Conservation (phyloP, 306 rosid species). For the Gillenia trifoliata region DNA sequence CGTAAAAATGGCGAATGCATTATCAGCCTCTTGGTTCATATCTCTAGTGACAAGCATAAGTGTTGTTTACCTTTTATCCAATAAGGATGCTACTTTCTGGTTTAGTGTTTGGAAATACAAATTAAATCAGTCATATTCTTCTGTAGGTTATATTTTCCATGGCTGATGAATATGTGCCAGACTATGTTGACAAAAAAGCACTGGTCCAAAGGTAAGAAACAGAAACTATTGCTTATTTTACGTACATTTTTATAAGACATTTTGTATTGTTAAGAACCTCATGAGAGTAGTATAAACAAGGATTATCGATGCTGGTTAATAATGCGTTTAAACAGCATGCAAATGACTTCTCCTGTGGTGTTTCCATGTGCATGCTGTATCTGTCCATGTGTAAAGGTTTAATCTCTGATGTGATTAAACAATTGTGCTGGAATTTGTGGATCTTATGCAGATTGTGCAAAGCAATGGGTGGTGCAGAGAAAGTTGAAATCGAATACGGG, state of each 20-base stretch:
- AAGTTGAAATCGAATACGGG: constrained; percentile 84
- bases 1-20: not conserved
- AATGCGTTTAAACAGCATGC: not conserved
- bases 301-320: not conserved
- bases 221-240: constrained; percentile 8
- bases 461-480: constrained; percentile 95
- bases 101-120: not conserved
- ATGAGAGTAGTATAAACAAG: not conserved
- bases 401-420: constrained; percentile 5
- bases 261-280: not conserved
- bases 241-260: not conserved
- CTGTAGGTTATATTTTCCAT: constrained; percentile 86
- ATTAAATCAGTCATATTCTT: constrained; percentile 1
- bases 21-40: not conserved
- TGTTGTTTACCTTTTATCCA: not conserved
- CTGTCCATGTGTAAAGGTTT: not conserved
- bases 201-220: constrained; percentile 69
- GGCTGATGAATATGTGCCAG: constrained; percentile 96
- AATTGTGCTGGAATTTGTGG: constrained; percentile 6
- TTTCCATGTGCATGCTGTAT: not conserved
- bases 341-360: not conserved
- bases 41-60: not conserved
- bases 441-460: constrained; percentile 70
- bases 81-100: not conserved
- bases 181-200: constrained; percentile 86